These are phyloP conservation scores for Blattamonas nauphoetae DNA, from an alignment of 78 protist species.

Conservation along the genomic window DNA sequence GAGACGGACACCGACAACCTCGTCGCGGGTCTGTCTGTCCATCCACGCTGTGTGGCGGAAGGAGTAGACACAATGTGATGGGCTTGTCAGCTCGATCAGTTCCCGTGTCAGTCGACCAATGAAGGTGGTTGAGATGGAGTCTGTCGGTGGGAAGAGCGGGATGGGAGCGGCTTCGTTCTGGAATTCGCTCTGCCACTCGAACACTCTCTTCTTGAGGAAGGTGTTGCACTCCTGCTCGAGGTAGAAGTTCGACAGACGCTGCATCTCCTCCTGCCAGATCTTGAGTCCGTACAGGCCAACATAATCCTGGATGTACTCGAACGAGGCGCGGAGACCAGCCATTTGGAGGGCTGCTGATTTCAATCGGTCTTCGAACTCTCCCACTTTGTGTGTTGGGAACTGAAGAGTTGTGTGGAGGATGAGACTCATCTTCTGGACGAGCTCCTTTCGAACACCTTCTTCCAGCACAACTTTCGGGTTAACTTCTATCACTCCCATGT, in stretches of 20 bases:
- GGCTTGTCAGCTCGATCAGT: slow-evolving; percentile 54
- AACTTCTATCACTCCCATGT: slow-evolving; percentile 77
- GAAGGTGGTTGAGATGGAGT: slow-evolving; percentile 49
- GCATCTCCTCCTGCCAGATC: slow-evolving; percentile 29
- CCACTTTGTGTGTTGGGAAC: slow-evolving; percentile 12
- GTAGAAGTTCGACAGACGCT: slow-evolving; percentile 18
- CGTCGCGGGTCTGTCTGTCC: slow-evolving; percentile 34
- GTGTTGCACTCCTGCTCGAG: slow-evolving; percentile 60
- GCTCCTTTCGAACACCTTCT: slow-evolving; percentile 87
- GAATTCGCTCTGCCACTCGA: slow-evolving; percentile 15
- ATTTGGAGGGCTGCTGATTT: slow-evolving; percentile 26
- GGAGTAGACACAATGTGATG: slow-evolving; percentile 47
- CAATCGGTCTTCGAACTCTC: slow-evolving; percentile 14
- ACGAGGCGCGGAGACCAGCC: slow-evolving; percentile 61
- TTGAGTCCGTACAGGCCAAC: slow-evolving; percentile 21
- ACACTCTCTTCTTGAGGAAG: slow-evolving; percentile 56
- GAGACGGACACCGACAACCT: slow-evolving; percentile 49
- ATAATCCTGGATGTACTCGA: slow-evolving; percentile 60
- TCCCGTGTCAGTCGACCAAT: slow-evolving; percentile 76
- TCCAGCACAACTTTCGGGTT: slow-evolving; percentile 61
- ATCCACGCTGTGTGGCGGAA: slow-evolving; percentile 46
- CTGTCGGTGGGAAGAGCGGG: slow-evolving; percentile 23
- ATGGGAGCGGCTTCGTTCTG: slow-evolving; percentile 17
- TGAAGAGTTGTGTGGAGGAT: slow-evolving; percentile 47
- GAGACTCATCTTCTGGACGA: slow-evolving; percentile 55